These are phyloP conservation scores for Dictyostelium capitatum DNA, from an alignment of 78 protist genomes.

Conservation along the genomic window DNA sequence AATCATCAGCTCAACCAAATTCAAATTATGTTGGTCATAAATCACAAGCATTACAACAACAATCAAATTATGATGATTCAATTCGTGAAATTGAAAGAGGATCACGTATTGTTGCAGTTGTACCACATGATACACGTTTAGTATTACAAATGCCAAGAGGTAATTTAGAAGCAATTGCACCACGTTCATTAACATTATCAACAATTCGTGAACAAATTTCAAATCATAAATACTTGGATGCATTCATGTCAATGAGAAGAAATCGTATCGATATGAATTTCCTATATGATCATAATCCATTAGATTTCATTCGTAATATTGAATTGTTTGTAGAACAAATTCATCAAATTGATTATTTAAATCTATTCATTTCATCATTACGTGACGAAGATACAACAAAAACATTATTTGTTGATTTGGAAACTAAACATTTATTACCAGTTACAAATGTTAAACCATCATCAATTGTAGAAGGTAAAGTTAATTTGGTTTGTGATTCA, in stretches of 20 bases:
- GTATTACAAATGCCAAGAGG: conserved; percentile 91
- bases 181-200: conserved; percentile 75
- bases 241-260: conserved; percentile 63
- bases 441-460: conserved; percentile 17
- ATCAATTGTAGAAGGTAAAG: conserved; percentile 21
- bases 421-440: conserved; percentile 23
- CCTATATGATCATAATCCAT: conserved; percentile 86
- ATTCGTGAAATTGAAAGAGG: conserved; percentile 88
- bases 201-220: conserved; percentile 40
- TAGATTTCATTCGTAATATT: conserved; percentile 65
- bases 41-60: not conserved
- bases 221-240: conserved; percentile 19
- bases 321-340: conserved; percentile 67
- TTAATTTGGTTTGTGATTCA: conserved; percentile 62
- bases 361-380: conserved; percentile 79
- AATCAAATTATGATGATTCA: conserved; percentile 54
- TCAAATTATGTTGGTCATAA: not conserved
- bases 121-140: conserved; percentile 72
- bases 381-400: conserved; percentile 79
- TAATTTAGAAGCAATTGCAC: conserved; percentile 88
- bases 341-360: conserved; percentile 51
- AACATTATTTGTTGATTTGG: conserved; percentile 54
- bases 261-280: conserved; percentile 90
- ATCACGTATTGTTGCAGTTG: conserved; percentile 74
- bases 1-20: not conserved